These are phyloP conservation scores for Ramaria sp. DNA, from an alignment of 768 basidiomycete genomes.

Conservation along the genomic window DNA sequence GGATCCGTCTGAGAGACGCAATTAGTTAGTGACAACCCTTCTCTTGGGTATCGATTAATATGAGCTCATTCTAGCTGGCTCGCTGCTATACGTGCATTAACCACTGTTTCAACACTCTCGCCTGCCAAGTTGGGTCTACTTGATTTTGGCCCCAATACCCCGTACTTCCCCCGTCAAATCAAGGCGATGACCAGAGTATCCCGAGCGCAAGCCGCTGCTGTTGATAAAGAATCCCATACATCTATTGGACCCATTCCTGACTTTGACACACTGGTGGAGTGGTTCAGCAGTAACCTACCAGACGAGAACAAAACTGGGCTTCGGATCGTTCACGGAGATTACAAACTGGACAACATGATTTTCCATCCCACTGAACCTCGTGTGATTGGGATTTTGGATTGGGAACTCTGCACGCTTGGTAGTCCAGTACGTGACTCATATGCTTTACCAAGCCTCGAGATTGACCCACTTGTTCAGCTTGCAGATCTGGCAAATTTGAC, in stretches of 20 bases:
- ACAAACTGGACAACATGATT: slow-evolving; percentile 94
- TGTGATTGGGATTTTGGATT: slow-evolving; percentile 93
- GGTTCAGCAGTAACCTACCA: slow-evolving; percentile 69
- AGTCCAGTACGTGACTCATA: slow-evolving; percentile 51
- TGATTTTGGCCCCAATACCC: slow-evolving; percentile 58
- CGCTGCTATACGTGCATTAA: slow-evolving; percentile 61
- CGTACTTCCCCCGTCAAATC: slow-evolving; percentile 92
- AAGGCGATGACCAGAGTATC: slow-evolving; percentile 80
- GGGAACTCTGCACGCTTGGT: slow-evolving; percentile 94
- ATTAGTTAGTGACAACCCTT: not conserved
- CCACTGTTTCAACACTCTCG: slow-evolving; percentile 50
- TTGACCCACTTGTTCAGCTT: slow-evolving; percentile 29
- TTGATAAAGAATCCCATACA: slow-evolving; percentile 52
- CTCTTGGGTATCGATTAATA: not conserved
- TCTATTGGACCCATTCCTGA: slow-evolving; percentile 48
- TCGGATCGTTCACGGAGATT: slow-evolving; percentile 95
- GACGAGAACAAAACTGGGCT: slow-evolving; percentile 64
- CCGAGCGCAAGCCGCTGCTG: slow-evolving; percentile 56
- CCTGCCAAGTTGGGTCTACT: slow-evolving; percentile 58
- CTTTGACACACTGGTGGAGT: slow-evolving; percentile 59
- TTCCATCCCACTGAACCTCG: slow-evolving; percentile 88
- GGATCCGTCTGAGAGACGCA: not conserved
- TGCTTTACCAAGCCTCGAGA: not conserved
- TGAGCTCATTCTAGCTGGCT: slow-evolving; percentile 47
- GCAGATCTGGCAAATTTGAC: slow-evolving; percentile 89